phyloP scores from a whole-genome alignment of 768 basidiomycete species.

The Kwoniella pini region DNA sequence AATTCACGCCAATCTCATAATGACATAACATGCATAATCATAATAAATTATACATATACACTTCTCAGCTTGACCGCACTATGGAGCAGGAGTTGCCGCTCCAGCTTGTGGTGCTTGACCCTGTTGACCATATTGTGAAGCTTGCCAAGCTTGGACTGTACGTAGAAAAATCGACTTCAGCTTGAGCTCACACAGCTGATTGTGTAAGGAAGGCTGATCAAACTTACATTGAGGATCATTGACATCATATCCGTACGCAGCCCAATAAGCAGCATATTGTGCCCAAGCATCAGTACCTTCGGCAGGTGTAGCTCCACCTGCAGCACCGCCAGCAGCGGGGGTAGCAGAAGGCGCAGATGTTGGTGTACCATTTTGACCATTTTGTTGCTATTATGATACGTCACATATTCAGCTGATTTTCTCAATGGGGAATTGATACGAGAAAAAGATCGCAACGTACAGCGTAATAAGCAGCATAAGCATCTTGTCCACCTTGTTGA shows the following conservation, averaged over 20 bases:
- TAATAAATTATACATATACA: neutral
- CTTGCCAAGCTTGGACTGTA: slow-evolving; percentile 52
- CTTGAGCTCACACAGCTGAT: neutral
- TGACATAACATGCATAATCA: neutral
- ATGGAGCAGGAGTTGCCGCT: slow-evolving; percentile 16
- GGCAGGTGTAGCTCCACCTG: slow-evolving; percentile 33
- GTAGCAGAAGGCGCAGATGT: slow-evolving; percentile 16
- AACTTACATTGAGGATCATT: slow-evolving; percentile 53
- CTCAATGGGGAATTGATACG: too few relatives aligned
- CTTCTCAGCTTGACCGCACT: neutral
- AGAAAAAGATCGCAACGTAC: slow-evolving; percentile 20
- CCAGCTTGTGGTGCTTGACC: slow-evolving; percentile 26
- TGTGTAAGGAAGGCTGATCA: too few relatives aligned
- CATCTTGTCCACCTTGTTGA: slow-evolving; percentile 24
- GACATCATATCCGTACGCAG: slow-evolving; percentile 53
- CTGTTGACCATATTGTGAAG: slow-evolving; percentile 45
- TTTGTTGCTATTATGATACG: slow-evolving; percentile 17
- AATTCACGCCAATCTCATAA: too few relatives aligned
- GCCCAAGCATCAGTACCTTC: slow-evolving; percentile 42
- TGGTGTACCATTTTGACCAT: slow-evolving; percentile 27
- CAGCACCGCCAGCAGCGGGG: slow-evolving; percentile 27
- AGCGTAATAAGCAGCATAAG: slow-evolving; percentile 48
- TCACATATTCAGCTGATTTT: neutral
- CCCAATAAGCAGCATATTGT: slow-evolving; percentile 54
- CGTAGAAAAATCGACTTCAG: neutral